These are phyloP conservation scores for Blastocystis sp. DNA, from an alignment of 352 stramenopile genomes.

Conservation along the genomic window DNA sequence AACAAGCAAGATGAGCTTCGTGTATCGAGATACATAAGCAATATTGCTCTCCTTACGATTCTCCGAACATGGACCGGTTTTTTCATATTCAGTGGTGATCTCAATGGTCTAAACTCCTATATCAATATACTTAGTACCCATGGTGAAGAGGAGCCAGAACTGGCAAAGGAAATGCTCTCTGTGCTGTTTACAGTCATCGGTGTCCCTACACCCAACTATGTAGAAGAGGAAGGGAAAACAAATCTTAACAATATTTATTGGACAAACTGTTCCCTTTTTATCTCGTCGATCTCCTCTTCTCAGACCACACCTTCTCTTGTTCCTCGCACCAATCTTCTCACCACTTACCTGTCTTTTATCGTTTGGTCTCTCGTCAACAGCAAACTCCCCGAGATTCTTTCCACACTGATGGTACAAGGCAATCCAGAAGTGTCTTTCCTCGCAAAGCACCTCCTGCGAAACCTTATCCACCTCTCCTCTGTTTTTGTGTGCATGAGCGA, in stretches of 20 bases:
- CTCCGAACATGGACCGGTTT: conserved; percentile 38
- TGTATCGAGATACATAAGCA: conserved; percentile 5
- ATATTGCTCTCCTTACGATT: conserved; percentile 36
- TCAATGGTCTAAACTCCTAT: conserved; percentile 45
- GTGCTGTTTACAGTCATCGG: conserved; percentile 48
- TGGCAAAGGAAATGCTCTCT: conserved; percentile 39
- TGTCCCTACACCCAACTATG: background rate
- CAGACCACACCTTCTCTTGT: background rate
- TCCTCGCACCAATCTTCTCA: conserved; percentile 17
- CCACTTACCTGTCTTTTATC: conserved; percentile 12
- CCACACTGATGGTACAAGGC: conserved; percentile 14
- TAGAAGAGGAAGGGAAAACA: background rate
- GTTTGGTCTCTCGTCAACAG: conserved; percentile 54
- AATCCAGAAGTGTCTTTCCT: conserved; percentile 47
- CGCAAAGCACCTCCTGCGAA: conserved; percentile 44
- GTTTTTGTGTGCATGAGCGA: conserved; percentile 25
- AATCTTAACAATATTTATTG: conserved; percentile 11
- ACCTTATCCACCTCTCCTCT: conserved; percentile 24
- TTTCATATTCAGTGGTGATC: conserved; percentile 41
- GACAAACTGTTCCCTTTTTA: conserved; percentile 37
- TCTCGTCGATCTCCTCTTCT: background rate
- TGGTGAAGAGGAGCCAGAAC: conserved; percentile 19
- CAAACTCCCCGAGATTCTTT: conserved; percentile 63
- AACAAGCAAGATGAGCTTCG: background rate
- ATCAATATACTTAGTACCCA: conserved; percentile 45